Conservation (phyloP, 2,329 filamentous ascomycete genomes). For the Teratosphaeriaceae sp. region DNA sequence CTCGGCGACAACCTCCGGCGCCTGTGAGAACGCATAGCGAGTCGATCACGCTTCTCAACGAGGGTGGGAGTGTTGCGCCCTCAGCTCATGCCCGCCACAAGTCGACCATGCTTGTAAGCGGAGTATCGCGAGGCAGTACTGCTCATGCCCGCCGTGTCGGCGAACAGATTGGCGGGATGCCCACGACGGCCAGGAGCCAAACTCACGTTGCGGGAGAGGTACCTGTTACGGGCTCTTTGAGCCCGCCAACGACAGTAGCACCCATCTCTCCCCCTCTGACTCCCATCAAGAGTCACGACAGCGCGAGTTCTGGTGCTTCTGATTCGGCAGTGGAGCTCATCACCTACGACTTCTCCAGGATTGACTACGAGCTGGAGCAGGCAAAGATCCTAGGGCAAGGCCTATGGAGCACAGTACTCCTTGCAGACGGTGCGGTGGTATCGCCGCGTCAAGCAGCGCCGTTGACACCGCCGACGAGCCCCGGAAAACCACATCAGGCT, state of each 20-base stretch:
- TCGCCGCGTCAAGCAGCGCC: constrained; percentile 4
- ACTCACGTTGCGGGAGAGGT: no score
- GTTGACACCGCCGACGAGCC: constrained; percentile 13
- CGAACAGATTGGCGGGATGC: background rate
- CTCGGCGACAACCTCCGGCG: constrained; percentile 1
- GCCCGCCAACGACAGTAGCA: no score
- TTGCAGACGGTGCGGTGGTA: constrained; percentile 21
- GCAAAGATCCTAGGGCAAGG: constrained; percentile 28
- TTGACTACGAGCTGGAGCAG: constrained; percentile 27
- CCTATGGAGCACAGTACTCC: constrained; percentile 31
- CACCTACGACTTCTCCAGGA: constrained; percentile 16
- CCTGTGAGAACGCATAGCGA: constrained; percentile 6
- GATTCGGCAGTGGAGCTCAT: constrained; percentile 1
- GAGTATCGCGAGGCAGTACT: background rate
- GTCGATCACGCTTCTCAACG: background rate
- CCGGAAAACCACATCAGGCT: constrained; percentile 5
- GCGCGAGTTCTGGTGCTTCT: background rate
- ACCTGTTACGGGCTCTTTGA: no score
- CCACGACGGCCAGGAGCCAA: background rate
- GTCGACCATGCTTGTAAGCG: background rate
- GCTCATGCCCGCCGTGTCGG: background rate
- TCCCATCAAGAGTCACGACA: background rate
- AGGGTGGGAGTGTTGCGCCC: background rate
- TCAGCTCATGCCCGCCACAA: constrained; percentile 2
- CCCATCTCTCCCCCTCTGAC: constrained; percentile 4